phyloP scores from a whole-genome alignment of 2,329 filamentous ascomycete species.

The Monascus ruber region DNA sequence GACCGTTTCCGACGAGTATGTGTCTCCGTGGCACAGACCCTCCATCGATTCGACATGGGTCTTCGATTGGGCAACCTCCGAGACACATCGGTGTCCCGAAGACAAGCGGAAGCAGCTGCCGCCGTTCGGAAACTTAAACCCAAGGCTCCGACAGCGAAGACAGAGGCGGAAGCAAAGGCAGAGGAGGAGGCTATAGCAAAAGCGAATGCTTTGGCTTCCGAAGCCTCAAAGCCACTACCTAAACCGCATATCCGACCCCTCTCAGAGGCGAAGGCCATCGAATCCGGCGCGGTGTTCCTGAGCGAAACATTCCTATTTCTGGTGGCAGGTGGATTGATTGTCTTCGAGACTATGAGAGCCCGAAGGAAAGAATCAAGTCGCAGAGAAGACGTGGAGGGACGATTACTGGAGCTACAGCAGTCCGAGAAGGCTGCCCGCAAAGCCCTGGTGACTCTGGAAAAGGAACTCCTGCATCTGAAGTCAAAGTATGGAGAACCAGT shows the following conservation, averaged over 20 bases:
- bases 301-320: constrained; percentile 55
- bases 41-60: constrained; percentile 58
- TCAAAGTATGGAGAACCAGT: constrained; percentile 23
- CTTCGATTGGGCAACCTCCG: constrained; percentile 55
- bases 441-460: constrained; percentile 35
- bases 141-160: constrained; percentile 49
- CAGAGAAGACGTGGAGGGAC: constrained; percentile 49
- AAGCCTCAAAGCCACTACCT: constrained; percentile 36
- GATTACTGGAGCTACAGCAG: constrained; percentile 47
- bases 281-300: constrained; percentile 58
- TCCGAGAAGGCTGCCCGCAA: constrained; percentile 30
- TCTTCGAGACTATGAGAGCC: constrained; percentile 52
- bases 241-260: constrained; percentile 51
- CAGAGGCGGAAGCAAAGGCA: constrained; percentile 47
- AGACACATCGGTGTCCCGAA: constrained; percentile 43
- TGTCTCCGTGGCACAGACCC: constrained; percentile 50
- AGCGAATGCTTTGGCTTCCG: constrained; percentile 31
- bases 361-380: constrained; percentile 49
- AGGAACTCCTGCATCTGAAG: constrained; percentile 32
- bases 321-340: constrained; percentile 51
- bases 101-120: constrained; percentile 40
- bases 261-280: constrained; percentile 56
- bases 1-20: constrained; percentile 53
- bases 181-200: constrained; percentile 40
- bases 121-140: constrained; percentile 43